Evolutionary conservation across 257 asterid species (phyloP).

Genomic region (Solanum gandarillasii): DNA sequence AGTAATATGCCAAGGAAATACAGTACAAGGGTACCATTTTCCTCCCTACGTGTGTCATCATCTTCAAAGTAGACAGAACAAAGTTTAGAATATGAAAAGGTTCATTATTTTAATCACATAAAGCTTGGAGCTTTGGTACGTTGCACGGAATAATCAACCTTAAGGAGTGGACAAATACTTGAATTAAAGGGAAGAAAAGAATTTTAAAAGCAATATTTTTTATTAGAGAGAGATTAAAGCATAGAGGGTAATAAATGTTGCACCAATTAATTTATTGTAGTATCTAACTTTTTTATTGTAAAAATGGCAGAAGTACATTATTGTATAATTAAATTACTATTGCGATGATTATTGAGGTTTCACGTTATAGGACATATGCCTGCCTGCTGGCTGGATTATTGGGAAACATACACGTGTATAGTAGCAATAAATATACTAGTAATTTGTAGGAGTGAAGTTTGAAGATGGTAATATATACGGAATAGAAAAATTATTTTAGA

Average conservation of each 20-base stretch:
- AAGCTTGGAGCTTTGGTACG: neutral
- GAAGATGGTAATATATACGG: neutral
- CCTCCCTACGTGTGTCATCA: conserved; percentile 5
- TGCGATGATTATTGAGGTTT: neutral
- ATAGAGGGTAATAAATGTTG: neutral
- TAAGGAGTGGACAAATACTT: neutral
- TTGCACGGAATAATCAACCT: neutral
- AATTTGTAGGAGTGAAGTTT: no score
- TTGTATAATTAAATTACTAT: neutral
- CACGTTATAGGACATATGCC: neutral
- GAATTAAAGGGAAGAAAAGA: neutral
- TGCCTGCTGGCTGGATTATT: neutral
- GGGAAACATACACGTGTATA: neutral
- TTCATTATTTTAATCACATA: neutral
- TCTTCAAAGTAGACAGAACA: neutral
- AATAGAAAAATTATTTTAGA: no score
- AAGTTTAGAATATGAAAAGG: neutral
- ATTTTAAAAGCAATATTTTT: neutral
- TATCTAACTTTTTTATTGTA: neutral
- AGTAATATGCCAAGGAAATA: neutral
- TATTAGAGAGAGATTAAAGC: neutral
- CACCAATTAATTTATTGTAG: neutral
- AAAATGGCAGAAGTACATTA: neutral
- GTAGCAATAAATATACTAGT: neutral
- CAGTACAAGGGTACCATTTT: neutral